Percentiles rank a stretch among this genome's conserved stretches.
Conservation (phyloP, 495 filamentous ascomycete species). For the Acidiella bohemica region DNA sequence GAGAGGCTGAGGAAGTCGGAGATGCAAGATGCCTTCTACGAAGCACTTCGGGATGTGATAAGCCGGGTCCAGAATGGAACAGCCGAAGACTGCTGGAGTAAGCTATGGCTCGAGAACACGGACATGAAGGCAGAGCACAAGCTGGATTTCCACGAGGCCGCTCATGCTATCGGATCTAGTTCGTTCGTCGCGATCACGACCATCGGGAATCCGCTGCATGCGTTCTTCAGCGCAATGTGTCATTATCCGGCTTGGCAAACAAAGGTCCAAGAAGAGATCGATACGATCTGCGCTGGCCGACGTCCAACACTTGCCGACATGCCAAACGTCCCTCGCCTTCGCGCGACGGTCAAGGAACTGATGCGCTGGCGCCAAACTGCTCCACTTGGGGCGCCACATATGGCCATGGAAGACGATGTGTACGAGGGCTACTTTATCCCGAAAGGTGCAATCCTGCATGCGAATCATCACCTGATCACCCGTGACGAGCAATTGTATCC, state of each 20-base stretch:
- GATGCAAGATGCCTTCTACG: slow-evolving; percentile 6
- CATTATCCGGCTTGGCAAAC: slow-evolving; percentile 6
- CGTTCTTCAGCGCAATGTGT: slow-evolving; percentile 8
- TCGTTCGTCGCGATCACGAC: slow-evolving; percentile 7
- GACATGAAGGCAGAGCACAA: neutral
- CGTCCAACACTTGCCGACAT: slow-evolving; percentile 12
- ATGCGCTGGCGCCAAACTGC: slow-evolving; percentile 28
- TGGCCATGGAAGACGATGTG: slow-evolving; percentile 23
- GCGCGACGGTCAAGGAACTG: slow-evolving; percentile 23
- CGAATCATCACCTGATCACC: slow-evolving; percentile 24
- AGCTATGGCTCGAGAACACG: slow-evolving; percentile 7
- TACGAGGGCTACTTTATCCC: slow-evolving; percentile 28
- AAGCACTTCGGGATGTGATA: slow-evolving; percentile 6
- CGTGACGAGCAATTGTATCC: slow-evolving; percentile 23
- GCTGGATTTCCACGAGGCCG: slow-evolving; percentile 4
- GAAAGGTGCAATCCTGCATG: slow-evolving; percentile 24
- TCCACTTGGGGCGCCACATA: slow-evolving; percentile 24
- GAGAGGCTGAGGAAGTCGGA: neutral
- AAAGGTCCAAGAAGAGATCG: slow-evolving; percentile 22
- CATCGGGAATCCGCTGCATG: slow-evolving; percentile 3
- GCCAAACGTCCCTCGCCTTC: slow-evolving; percentile 16
- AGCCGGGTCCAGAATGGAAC: slow-evolving; percentile 1
- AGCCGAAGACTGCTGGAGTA: slow-evolving; percentile 8
- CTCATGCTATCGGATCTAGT: slow-evolving; percentile 5
- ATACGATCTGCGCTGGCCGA: slow-evolving; percentile 19